Percentiles rank a stretch among this genome's conserved stretches.
phyloP scores from a whole-genome alignment of 1,139 yeast genomes.

The Candida sp. region DNA sequence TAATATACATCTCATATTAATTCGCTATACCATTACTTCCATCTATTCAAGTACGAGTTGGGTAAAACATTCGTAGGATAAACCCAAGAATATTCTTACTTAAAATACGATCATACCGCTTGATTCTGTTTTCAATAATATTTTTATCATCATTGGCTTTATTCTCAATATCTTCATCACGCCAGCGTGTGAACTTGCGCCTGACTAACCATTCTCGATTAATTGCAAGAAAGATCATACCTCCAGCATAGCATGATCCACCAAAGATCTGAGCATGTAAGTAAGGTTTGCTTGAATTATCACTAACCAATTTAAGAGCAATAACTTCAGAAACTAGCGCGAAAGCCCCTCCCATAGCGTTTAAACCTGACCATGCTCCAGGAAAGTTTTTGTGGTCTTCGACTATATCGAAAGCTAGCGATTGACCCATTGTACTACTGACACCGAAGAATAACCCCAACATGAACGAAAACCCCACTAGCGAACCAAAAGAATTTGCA shows the following conservation, averaged over 20 bases:
- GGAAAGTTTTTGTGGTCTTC: slow-evolving; percentile 38
- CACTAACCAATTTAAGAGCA: slow-evolving; percentile 31
- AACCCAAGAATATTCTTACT: slow-evolving; percentile 7
- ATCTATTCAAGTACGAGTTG: slow-evolving; percentile 9
- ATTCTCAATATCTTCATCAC: neutral
- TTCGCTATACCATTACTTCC: no score
- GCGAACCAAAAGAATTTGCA: slow-evolving; percentile 42
- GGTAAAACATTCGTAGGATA: slow-evolving; percentile 20
- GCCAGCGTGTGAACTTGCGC: neutral
- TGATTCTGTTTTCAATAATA: slow-evolving; percentile 15
- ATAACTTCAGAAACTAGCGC: slow-evolving; percentile 38
- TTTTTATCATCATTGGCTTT: slow-evolving; percentile 5
- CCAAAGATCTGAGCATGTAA: slow-evolving; percentile 50
- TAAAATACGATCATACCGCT: slow-evolving; percentile 16
- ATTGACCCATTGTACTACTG: slow-evolving; percentile 56
- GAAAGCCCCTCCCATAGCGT: slow-evolving; percentile 27
- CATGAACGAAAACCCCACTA: slow-evolving; percentile 48
- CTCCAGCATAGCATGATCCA: slow-evolving; percentile 34
- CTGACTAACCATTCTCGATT: slow-evolving; percentile 29
- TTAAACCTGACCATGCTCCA: slow-evolving; percentile 48
- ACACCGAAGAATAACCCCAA: slow-evolving; percentile 55
- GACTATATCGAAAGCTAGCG: slow-evolving; percentile 53
- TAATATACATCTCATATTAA: no score
- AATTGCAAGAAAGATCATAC: slow-evolving; percentile 22
- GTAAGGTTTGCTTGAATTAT: slow-evolving; percentile 33